A percentile compares a stretch with the other conserved stretches of the same genome.
Conservation (phyloP, 1,284 basidiomycete species). For the Fomitopsis schrenkii region DNA sequence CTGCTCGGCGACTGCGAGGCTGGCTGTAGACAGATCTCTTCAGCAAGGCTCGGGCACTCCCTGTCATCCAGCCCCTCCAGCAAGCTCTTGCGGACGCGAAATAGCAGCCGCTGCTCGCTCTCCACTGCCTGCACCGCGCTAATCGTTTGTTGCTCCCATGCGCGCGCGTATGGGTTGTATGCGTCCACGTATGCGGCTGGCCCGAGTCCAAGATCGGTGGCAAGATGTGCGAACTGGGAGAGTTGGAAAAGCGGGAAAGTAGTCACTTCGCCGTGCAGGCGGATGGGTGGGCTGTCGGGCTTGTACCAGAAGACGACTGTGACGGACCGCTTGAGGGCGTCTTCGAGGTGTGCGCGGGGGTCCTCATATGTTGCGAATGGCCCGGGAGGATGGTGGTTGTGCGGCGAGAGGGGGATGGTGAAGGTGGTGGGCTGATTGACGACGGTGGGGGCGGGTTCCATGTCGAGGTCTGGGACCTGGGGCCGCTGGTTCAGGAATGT, state of each 20-base stretch:
- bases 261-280: conserved; percentile 52
- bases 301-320: conserved; percentile 69
- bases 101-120: conserved; percentile 49
- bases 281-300: conserved; percentile 55
- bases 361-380: background rate
- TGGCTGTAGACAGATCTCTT: conserved; percentile 47
- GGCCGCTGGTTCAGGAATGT: background rate
- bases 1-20: background rate
- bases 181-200: conserved; percentile 53
- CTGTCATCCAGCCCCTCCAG: conserved; percentile 51
- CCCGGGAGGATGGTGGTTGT: background rate
- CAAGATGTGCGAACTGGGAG: conserved; percentile 45
- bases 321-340: conserved; percentile 37
- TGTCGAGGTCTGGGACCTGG: background rate
- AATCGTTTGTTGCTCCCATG: conserved; percentile 54
- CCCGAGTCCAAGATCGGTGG: conserved; percentile 47
- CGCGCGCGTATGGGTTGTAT: conserved; percentile 46
- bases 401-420: background rate
- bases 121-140: conserved; percentile 39
- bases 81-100: conserved; percentile 52
- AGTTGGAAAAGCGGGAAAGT: conserved; percentile 64
- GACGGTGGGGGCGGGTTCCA: background rate
- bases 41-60: conserved; percentile 50
- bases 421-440: background rate
- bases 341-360: conserved; percentile 19